Percentiles rank a stretch among this genome's conserved stretches.
Evolutionary conservation across 2,329 filamentous ascomycete species (phyloP).

Genomic region (Hirsutella minnesotensis): DNA sequence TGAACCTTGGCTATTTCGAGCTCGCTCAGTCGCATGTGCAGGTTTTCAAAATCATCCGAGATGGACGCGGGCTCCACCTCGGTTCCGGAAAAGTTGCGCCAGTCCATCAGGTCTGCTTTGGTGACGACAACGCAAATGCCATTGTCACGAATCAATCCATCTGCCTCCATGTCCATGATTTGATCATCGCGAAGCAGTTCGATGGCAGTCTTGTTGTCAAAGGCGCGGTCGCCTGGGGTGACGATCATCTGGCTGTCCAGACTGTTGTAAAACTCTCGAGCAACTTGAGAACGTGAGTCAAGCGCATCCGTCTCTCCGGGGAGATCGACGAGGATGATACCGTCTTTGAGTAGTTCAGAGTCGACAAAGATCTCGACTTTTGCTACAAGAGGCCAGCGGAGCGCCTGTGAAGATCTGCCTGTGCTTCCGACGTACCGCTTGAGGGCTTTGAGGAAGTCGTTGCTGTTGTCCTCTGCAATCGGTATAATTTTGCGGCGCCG

Average conservation of each 20-base stretch:
- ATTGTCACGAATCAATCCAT: constrained; percentile 5
- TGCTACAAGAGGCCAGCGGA: constrained; percentile 8
- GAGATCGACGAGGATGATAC: constrained; percentile 8
- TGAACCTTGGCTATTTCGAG: neutral
- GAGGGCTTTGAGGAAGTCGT: constrained; percentile 1
- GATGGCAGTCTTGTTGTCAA: constrained; percentile 8
- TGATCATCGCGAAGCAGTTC: constrained; percentile 5
- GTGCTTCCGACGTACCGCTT: constrained; percentile 5
- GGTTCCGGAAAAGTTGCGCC: neutral
- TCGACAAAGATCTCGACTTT: constrained; percentile 6
- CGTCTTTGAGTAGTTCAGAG: constrained; percentile 4
- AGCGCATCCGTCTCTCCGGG: constrained; percentile 9
- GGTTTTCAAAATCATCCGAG: neutral
- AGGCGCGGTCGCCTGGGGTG: constrained; percentile 5
- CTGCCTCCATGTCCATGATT: constrained; percentile 5
- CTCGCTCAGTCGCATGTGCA: neutral
- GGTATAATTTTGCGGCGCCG: neutral
- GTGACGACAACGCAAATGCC: constrained; percentile 5
- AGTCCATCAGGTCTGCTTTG: constrained; percentile 7
- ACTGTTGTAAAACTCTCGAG: constrained; percentile 1
- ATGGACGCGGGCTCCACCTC: constrained; percentile 3
- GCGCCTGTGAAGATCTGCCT: neutral
- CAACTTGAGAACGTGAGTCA: constrained; percentile 5
- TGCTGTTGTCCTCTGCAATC: neutral
- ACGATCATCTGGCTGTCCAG: constrained; percentile 6